These are phyloP conservation scores for Dendrobium catenatum DNA, from an alignment of 106 monocot species.

Conservation along the genomic window DNA sequence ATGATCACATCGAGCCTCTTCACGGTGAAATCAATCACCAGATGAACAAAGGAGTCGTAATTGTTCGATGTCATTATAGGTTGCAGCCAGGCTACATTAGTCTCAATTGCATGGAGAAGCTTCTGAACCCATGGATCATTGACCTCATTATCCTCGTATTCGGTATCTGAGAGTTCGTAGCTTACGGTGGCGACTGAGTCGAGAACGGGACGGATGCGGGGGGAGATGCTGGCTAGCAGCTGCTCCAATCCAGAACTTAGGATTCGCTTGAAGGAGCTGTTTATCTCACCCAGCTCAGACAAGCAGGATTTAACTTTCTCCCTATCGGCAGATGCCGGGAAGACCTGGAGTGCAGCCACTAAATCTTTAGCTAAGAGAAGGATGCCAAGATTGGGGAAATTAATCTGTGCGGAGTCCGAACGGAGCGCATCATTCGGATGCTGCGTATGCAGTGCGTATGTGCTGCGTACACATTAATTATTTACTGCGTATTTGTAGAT, in stretches of 20 bases:
- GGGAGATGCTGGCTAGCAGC: constrained; percentile 47
- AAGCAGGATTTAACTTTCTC: constrained; percentile 92
- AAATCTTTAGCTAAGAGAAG: too few species aligned
- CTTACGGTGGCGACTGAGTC: constrained; percentile 80
- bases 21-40: constrained; percentile 88
- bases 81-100: constrained; percentile 69
- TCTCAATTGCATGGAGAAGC: constrained; percentile 66
- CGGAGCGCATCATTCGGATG: too few species aligned
- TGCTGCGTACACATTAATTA: too few species aligned
- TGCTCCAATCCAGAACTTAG: constrained; percentile 70
- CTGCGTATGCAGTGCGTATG: too few species aligned
- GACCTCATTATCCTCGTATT: constrained; percentile 90
- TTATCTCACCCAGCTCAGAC: constrained; percentile 80
- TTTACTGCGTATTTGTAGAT: too few species aligned
- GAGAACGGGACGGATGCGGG: constrained; percentile 79
- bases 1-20: constrained; percentile 91
- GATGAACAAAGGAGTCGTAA: constrained; percentile 70
- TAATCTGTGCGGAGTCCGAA: too few species aligned
- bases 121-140: constrained; percentile 98
- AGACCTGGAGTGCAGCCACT: constrained; percentile 38
- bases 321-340: constrained; percentile 61
- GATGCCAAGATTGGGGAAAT: too few species aligned
- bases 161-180: constrained; percentile 84
- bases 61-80: constrained; percentile 66
- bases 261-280: constrained; percentile 52